Evolutionary conservation across 169 alveolate species (phyloP).

Genomic region (Plasmodium reichenowi): DNA sequence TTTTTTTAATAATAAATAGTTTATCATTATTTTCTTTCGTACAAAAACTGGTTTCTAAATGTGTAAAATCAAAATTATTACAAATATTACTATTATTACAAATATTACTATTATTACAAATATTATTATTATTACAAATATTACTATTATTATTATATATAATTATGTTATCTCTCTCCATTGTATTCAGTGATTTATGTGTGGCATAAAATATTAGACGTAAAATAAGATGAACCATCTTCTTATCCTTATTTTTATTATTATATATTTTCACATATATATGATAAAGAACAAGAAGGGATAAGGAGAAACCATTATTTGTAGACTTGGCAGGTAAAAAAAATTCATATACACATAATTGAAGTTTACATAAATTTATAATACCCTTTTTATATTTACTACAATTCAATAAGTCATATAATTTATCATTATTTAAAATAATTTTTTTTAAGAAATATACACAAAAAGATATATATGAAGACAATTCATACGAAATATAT

Average conservation of each 20-base stretch:
- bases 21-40: background rate
- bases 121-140: background rate
- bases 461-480: conserved; percentile 38
- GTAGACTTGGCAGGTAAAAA: conserved; percentile 35
- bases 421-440: conserved; percentile 7
- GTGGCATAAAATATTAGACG: conserved; percentile 19
- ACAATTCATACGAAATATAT: conserved; percentile 8
- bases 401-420: background rate
- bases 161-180: conserved; percentile 18
- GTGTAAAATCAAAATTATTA: no score
- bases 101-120: no score
- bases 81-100: background rate
- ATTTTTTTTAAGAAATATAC: conserved; percentile 40
- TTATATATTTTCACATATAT: conserved; percentile 29
- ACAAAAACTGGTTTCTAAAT: background rate
- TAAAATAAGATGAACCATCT: conserved; percentile 12
- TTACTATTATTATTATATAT: conserved; percentile 5
- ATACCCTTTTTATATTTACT: conserved; percentile 16
- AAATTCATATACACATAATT: conserved; percentile 21
- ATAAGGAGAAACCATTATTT: conserved; percentile 37
- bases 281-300: conserved; percentile 28
- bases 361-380: conserved; percentile 40
- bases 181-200: conserved; percentile 22
- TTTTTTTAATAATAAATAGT: conserved; percentile 18
- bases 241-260: conserved; percentile 9